Evolutionary conservation across 345 rosid genomes (phyloP).

Genomic region (Gossypium australe): DNA sequence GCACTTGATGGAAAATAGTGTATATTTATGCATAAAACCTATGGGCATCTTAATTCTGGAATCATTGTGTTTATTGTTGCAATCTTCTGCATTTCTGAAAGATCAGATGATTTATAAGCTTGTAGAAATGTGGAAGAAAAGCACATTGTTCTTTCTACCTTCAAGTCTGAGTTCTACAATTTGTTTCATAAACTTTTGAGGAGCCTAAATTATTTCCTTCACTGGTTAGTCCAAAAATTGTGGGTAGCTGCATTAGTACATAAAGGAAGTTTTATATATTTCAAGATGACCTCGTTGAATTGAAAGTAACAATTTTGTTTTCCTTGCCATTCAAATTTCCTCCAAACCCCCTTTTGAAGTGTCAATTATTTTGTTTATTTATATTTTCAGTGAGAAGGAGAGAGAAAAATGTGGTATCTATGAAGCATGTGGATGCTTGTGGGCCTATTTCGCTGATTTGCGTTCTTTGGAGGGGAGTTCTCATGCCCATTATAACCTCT

Average conservation of each 20-base stretch:
- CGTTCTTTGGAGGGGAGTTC: slow-evolving; percentile 55
- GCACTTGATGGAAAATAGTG: background rate
- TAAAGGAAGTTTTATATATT: background rate
- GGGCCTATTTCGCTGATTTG: slow-evolving; percentile 78
- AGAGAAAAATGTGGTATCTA: slow-evolving; percentile 57
- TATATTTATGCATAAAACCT: background rate
- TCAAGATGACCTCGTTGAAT: background rate
- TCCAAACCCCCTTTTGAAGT: background rate
- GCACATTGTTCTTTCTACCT: background rate
- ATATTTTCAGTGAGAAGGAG: slow-evolving; percentile 77
- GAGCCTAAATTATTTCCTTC: slow-evolving; percentile 4
- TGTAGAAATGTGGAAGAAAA: background rate
- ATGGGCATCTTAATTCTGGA: background rate
- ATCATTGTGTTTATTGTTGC: background rate
- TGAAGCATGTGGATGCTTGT: slow-evolving; percentile 81
- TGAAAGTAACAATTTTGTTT: background rate
- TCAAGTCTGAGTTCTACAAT: background rate
- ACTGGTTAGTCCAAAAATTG: background rate
- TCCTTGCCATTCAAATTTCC: background rate
- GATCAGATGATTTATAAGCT: slow-evolving; percentile 1
- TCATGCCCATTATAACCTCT: slow-evolving; percentile 73
- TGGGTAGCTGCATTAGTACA: background rate
- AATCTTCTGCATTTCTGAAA: background rate
- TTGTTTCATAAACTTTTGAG: background rate
- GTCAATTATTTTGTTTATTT: background rate